These are phyloP conservation scores for Mortierella sp. DNA, from an alignment of 371 early-diverging fungal species.

Conservation along the genomic window DNA sequence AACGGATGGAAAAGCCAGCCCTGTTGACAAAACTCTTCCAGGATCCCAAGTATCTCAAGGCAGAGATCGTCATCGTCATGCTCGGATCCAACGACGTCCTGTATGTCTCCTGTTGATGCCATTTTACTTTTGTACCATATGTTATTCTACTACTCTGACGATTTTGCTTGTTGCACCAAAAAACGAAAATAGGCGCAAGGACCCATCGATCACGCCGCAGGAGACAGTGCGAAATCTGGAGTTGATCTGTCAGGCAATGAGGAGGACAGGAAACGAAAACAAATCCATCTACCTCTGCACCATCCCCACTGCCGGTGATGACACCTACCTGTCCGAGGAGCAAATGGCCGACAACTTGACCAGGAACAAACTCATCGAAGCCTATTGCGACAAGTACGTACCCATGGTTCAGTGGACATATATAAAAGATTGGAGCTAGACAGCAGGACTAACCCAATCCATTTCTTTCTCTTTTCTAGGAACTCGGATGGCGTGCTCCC, in stretches of 20 bases:
- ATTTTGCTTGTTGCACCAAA: not conserved
- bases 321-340: constrained; percentile 28
- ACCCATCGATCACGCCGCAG: constrained; percentile 37
- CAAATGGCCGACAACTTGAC: constrained; percentile 33
- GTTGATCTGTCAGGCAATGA: constrained; percentile 48
- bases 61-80: constrained; percentile 53
- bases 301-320: constrained; percentile 56
- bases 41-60: constrained; percentile 43
- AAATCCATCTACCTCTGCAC: constrained; percentile 52
- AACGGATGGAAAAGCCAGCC: constrained; percentile 39
- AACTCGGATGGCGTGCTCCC: constrained; percentile 39
- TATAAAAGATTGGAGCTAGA: not conserved
- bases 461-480: constrained; percentile 3
- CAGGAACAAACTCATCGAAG: constrained; percentile 42
- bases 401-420: not conserved
- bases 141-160: not conserved
- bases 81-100: constrained; percentile 52
- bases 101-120: constrained; percentile 15
- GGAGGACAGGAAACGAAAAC: constrained; percentile 24
- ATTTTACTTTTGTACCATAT: not conserved
- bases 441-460: not conserved
- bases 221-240: constrained; percentile 49
- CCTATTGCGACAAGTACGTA: constrained; percentile 34
- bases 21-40: constrained; percentile 28
- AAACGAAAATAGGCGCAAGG: constrained; percentile 16